These are phyloP conservation scores for Diplodia intermedia DNA, from an alignment of 2,329 filamentous ascomycete genomes.

Conservation along the genomic window DNA sequence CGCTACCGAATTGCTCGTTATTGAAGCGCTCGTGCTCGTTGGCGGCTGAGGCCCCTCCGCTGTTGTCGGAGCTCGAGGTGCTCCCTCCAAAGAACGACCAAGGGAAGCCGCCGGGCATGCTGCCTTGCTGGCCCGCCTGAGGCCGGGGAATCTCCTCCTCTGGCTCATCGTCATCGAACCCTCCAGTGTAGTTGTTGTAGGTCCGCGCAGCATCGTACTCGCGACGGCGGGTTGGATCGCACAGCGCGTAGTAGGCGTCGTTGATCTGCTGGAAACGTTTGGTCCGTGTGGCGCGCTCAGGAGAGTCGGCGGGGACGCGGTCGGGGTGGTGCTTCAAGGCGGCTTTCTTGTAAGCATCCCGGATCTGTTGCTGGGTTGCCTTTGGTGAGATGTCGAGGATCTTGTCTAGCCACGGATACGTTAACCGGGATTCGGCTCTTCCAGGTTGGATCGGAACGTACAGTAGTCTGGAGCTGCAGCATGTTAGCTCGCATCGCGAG, in stretches of 20 bases:
- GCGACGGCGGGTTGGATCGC: conserved; percentile 74
- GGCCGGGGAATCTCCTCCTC: conserved; percentile 59
- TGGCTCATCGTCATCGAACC: conserved; percentile 53
- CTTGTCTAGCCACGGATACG: conserved; percentile 64
- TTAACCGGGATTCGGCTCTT: background rate
- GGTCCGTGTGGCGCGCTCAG: conserved; percentile 81
- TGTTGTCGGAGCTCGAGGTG: conserved; percentile 30
- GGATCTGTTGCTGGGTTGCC: conserved; percentile 82
- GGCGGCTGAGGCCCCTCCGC: conserved; percentile 48
- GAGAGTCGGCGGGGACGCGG: conserved; percentile 81
- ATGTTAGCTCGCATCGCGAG: conserved; percentile 28
- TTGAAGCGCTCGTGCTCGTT: conserved; percentile 63
- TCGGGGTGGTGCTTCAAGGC: conserved; percentile 90
- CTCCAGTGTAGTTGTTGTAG: conserved; percentile 57
- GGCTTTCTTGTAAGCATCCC: conserved; percentile 92
- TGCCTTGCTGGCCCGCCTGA: conserved; percentile 16
- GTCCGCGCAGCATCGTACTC: conserved; percentile 82
- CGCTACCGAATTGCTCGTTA: conserved; percentile 82
- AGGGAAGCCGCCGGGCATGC: conserved; percentile 61
- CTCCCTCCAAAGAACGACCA: conserved; percentile 73
- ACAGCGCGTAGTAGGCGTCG: conserved; percentile 91
- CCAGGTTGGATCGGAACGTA: background rate
- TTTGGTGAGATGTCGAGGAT: conserved; percentile 75
- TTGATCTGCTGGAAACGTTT: conserved; percentile 91
- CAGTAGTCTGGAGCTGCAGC: conserved; percentile 45